A percentile compares a stretch with the other conserved stretches of the same genome.
These are phyloP conservation scores for Lodderomyces jiufengensis DNA, from an alignment of 1,139 yeast species.

Conservation along the genomic window DNA sequence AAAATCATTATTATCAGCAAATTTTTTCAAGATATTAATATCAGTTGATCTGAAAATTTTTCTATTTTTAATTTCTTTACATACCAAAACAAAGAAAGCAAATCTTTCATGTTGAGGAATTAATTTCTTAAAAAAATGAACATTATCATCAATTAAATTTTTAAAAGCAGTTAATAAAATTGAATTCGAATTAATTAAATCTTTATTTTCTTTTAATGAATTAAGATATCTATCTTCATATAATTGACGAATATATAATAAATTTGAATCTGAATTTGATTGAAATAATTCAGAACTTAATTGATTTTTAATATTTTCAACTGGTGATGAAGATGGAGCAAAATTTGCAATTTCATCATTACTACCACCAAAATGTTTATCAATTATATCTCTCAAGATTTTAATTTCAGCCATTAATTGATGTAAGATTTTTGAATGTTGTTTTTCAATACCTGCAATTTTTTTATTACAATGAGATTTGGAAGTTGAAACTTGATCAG, in stretches of 20 bases:
- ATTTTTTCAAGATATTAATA: slow-evolving; percentile 5
- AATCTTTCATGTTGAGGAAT: slow-evolving; percentile 7
- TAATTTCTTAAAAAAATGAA: slow-evolving; percentile 5
- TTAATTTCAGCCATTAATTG: slow-evolving; percentile 7
- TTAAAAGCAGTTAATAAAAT: slow-evolving; percentile 4
- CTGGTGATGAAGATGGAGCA: slow-evolving; percentile 1
- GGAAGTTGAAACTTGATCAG: slow-evolving; percentile 6
- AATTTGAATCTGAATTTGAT: not conserved
- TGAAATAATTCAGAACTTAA: not conserved
- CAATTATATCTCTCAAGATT: slow-evolving; percentile 7
- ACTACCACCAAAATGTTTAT: slow-evolving; percentile 5
- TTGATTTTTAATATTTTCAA: slow-evolving; percentile 1
- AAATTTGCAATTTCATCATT: not conserved
- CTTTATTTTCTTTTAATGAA: slow-evolving; percentile 6
- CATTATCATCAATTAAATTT: slow-evolving; percentile 5
- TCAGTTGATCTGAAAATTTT: slow-evolving; percentile 6
- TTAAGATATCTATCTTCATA: slow-evolving; percentile 10
- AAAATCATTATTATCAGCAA: slow-evolving; percentile 2
- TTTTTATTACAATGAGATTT: slow-evolving; percentile 9
- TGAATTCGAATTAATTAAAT: slow-evolving; percentile 8
- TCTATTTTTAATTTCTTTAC: slow-evolving; percentile 9
- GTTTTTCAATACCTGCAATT: slow-evolving; percentile 6
- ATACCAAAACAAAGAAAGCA: slow-evolving; percentile 5
- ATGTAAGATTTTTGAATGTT: slow-evolving; percentile 7
- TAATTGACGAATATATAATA: slow-evolving; percentile 7